phyloP scores from a whole-genome alignment of 1,284 basidiomycete genomes.

The Melampsora larici-populina region DNA sequence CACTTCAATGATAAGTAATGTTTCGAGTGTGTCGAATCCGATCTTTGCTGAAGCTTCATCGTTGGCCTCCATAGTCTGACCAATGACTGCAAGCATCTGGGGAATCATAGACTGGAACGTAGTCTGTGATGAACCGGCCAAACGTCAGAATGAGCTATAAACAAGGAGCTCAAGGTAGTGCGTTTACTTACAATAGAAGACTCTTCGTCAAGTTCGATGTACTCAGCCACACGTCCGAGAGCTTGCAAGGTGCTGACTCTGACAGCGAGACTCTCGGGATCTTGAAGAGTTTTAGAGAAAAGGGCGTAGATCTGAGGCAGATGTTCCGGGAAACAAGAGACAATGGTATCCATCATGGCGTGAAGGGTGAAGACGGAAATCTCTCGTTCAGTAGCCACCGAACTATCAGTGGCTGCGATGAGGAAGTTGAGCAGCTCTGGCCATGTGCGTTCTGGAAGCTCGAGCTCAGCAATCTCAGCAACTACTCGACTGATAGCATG shows the following conservation, averaged over 20 bases:
- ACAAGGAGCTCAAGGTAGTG: not conserved
- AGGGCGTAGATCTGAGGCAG: constrained; percentile 76
- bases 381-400: constrained; percentile 74
- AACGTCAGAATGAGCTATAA: not conserved
- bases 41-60: constrained; percentile 82
- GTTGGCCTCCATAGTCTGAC: constrained; percentile 74
- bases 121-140: constrained; percentile 59
- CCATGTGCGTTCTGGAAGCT: constrained; percentile 80
- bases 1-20: constrained; percentile 87
- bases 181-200: constrained; percentile 67
- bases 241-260: constrained; percentile 87
- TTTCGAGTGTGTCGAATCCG: constrained; percentile 93
- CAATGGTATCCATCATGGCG: constrained; percentile 85
- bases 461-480: constrained; percentile 85
- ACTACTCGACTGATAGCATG: constrained; percentile 81
- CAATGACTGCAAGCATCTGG: constrained; percentile 82
- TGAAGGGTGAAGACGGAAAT: constrained; percentile 86
- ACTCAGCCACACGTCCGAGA: constrained; percentile 87
- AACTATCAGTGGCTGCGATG: constrained; percentile 70
- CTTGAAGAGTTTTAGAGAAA: constrained; percentile 72
- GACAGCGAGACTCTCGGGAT: constrained; percentile 86
- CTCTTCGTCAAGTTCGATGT: constrained; percentile 85
- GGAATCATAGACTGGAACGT: constrained; percentile 86
- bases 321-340: constrained; percentile 78
- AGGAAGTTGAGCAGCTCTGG: constrained; percentile 83